Evolutionary conservation across 495 filamentous ascomycete genomes (phyloP), one percentile per base, ranked within the genome.

Genomic region (Xylaria telfairii): DNA sequence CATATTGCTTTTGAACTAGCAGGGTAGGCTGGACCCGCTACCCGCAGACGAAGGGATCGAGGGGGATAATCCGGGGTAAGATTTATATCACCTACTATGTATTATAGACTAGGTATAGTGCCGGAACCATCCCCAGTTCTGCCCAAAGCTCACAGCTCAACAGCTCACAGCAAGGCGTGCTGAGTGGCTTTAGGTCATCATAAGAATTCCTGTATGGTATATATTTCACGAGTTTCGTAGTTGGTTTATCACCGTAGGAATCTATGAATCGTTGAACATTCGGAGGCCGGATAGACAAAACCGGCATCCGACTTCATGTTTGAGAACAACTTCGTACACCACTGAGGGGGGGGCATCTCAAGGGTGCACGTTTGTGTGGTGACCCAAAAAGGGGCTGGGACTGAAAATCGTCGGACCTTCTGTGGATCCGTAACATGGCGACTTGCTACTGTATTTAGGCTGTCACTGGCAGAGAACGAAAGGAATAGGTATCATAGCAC

Each of bases 381-480:
- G n/a, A 34, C 13, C n/a, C 24, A 34, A 51, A 62, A 63, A 62
- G 30, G 56, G 59, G 56, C 24, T 63, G 67, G 56, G 42, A 41
- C n/a, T 51, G 56, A 54, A 66, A 28, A 54, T 47, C 47, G 64
- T 66, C 64, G 64, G 64, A 66, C 47, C 64, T 66, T 66, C 64
- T 49, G 70, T 66, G 60, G 46, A 71, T 71, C 70, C 67, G 65
- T 51, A 46, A 47, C 61, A 66, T 34, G 65, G 26, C 46, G 72
- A 63, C 66, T 72, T 74, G 68, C 72, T 60, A 21, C 30, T 59
- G 56, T 59, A 71, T 77, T 77, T 77, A 77, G 75, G 75, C 75
- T 77, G 75, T 75, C 73, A 69, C 75, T 72, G 75, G 75, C 71
- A 75, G 75, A 70, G 71, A 32, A 19, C 7, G 59, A 62, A 19